Base-by-base conservation (phyloP, 1,284 basidiomycete genomes). In the Pseudozyma hubeiensis region DNA sequence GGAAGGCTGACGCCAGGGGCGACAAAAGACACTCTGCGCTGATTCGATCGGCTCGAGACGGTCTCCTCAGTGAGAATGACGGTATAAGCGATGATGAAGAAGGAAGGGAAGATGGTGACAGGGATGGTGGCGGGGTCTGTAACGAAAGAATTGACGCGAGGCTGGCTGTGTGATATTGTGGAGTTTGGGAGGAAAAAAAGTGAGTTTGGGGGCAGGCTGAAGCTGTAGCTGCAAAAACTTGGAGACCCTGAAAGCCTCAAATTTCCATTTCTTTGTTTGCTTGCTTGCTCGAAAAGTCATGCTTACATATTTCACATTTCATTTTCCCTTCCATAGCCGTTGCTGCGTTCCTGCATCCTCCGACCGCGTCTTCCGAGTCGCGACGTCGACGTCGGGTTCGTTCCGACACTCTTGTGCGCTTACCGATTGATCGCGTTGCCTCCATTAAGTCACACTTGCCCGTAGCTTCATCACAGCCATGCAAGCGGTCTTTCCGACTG, bases 261-360 rank as follows among this genome's bases (percentile, higher is more conserved):
- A 37, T 16, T 17, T 24, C 35, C 24, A 24, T 24, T 24, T 4
- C 24, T 24, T 1, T 24, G 24, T 24, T 24, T 24, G 24, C n/a
- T 1, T 24, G 24, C 4, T 24, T 24, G 24, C n/a, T 7, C 17
- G 19, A 19, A 14, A 19, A 53, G 49, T 69, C 66, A 69, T 58
- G 61, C 56, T 69, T 59, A 69, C 66, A 41, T 45, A 68, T 52
- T 53, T 8, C 44, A 55, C 11, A 16, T 29, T 41, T 41, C n/a
- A 10, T 8, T 14, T 37, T 8, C 35, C 14, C 8, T 37, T 37
- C 35, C 3, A 37, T 8, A 13, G 39, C 16, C 11, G 39, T 41
- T n/a, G 39, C 11, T 16, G 39, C 39, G 7, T 24, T 24, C 7
- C 43, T 44, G 43, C 43, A n/a, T 41, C 11, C n/a, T 16, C 16